Evolutionary conservation across 257 asterid genomes (phyloP), one percentile per base, ranked within the genome.

Genomic region (Linaria vulgaris): DNA sequence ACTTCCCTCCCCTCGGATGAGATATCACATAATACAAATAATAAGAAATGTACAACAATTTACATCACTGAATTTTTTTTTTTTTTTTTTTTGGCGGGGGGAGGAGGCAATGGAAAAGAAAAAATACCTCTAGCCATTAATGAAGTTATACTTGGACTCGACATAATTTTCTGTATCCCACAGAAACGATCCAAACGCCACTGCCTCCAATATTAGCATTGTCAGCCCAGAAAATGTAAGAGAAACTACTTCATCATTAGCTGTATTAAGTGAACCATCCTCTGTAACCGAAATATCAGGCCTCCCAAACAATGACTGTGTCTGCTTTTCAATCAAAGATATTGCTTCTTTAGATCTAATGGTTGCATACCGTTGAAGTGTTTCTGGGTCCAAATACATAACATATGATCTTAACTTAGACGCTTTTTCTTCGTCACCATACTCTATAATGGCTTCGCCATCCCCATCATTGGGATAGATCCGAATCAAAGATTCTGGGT

Each of bases 341-440:
- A 91, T 45, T 19, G 96, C 90, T 75, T 90, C 97, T 64, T 82
- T 82, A 25, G 97, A 90, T 71, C 97, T 73, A 72, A 90, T 82
- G 54, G 95, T 84, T 21, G 96, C 96, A 38, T 90, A 90, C 64
- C 89, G 69, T 69, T 90, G 95, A 66, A 91, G 94, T 13, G 97
- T 91, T 57, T 86, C 96, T 6, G 95, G 87, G 41, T 91, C 96
- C 84, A 91, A 78, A 81, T 91, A 84, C 96, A 84, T 88, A 43
- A 91, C 96, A 41, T 91, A 91, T 5, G 96, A 82, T 67, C 85
- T 88, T 81, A 91, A 69, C 56, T 82, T 80, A 60, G 81, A 68
- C 9, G 82, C 67, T 66, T 79, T 82, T 71, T 78, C 88, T 17
- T 88, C 82, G 15, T 59, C 64, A 50, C 71, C 53, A 20, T 70